A percentile compares a stretch with the other conserved stretches of the same genome.
Evolutionary conservation across 2,329 filamentous ascomycete species (phyloP).

Genomic region (Penicillium sp.): DNA sequence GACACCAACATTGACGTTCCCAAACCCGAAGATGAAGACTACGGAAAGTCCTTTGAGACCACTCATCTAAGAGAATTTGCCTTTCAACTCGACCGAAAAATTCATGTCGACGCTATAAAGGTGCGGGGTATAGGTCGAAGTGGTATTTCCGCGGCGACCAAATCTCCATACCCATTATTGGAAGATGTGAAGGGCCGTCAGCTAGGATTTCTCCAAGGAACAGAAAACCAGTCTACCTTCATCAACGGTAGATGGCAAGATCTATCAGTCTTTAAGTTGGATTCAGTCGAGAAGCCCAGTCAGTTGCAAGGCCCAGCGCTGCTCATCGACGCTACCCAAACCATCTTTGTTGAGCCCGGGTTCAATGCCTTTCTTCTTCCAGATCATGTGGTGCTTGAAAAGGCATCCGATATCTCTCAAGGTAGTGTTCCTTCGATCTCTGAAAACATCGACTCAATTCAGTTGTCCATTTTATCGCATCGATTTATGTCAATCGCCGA

Average conservation of each 20-base stretch:
- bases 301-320: background rate
- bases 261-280: background rate
- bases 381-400: background rate
- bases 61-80: slow-evolving; percentile 5
- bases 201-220: background rate
- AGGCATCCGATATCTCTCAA: background rate
- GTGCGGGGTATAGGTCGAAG: slow-evolving; percentile 1
- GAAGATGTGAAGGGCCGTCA: background rate
- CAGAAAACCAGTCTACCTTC: background rate
- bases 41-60: slow-evolving; percentile 7
- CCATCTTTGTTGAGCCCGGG: background rate
- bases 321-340: slow-evolving; percentile 2
- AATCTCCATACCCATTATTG: background rate
- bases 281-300: background rate
- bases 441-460: background rate
- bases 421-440: background rate
- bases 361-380: background rate
- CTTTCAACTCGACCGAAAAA: slow-evolving; percentile 2
- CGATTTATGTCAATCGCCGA: slow-evolving; percentile 2
- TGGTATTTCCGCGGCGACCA: background rate
- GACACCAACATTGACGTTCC: slow-evolving; percentile 3
- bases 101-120: slow-evolving; percentile 1
- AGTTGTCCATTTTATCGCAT: background rate
- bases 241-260: background rate
- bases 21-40: slow-evolving; percentile 47